These are phyloP conservation scores for Colletotrichum karsti DNA, from an alignment of 2,329 filamentous ascomycete species.

Conservation along the genomic window DNA sequence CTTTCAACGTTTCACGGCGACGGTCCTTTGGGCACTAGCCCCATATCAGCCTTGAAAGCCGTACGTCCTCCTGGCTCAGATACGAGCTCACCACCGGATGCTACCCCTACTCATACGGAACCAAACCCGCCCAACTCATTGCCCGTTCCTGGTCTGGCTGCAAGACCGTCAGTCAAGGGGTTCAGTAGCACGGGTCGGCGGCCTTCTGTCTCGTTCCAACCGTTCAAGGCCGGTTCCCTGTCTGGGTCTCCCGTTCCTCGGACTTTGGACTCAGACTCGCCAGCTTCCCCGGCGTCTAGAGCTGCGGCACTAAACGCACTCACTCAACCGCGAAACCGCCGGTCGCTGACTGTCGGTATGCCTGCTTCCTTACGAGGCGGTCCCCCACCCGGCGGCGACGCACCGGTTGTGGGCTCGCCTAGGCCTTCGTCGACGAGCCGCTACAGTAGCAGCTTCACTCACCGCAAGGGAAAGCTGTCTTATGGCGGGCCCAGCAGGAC, in stretches of 20 bases:
- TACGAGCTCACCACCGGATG: slow-evolving; percentile 66
- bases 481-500: slow-evolving; percentile 76
- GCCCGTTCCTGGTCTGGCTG: slow-evolving; percentile 51
- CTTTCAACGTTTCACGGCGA: slow-evolving; percentile 90
- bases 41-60: slow-evolving; percentile 82
- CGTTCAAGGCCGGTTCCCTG: slow-evolving; percentile 96
- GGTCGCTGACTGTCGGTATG: slow-evolving; percentile 79
- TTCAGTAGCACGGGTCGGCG: slow-evolving; percentile 69
- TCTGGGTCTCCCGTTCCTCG: slow-evolving; percentile 80
- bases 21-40: slow-evolving; percentile 80
- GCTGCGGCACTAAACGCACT: slow-evolving; percentile 57
- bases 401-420: slow-evolving; percentile 78
- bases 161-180: slow-evolving; percentile 48
- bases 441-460: slow-evolving; percentile 94
- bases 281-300: slow-evolving; percentile 62
- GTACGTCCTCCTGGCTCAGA: slow-evolving; percentile 70
- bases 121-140: slow-evolving; percentile 59
- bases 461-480: slow-evolving; percentile 81
- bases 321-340: slow-evolving; percentile 72
- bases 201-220: slow-evolving; percentile 89
- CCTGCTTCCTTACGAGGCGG: slow-evolving; percentile 76
- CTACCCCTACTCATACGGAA: slow-evolving; percentile 55
- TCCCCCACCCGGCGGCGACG: slow-evolving; percentile 68
- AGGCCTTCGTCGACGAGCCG: slow-evolving; percentile 80
- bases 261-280: slow-evolving; percentile 57